Evolutionary conservation across 345 rosid genomes (phyloP), one percentile per base, ranked within the genome.

Genomic region (Garcia nutans): DNA sequence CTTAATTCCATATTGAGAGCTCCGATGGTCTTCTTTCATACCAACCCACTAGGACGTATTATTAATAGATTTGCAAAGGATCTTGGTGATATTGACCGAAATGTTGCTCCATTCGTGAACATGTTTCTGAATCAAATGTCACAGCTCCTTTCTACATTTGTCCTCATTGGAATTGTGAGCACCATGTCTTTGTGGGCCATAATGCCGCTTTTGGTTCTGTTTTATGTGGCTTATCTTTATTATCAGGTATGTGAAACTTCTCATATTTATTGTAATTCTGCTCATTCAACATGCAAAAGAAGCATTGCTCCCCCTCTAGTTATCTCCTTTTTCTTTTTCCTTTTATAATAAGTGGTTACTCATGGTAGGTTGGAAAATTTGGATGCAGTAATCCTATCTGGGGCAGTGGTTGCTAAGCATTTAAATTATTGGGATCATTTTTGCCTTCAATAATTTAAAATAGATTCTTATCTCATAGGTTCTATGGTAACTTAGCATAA

Each of bases 21-120:
- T 78, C 99, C 99, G 49, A 92, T 96, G 98, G 89, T 88, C 72
- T 96, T 96, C 85, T 96, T 96, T 84, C 98, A 93, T 72, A 96
- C 99, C 73, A 96, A 93, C 79, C 99, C 99, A 47, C 85, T 96
- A 71, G 99, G 99, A 23, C 83, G 98, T 17, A 89, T 96, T 62
- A 96, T 96, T 77, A 96, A 96, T 85, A 88, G 99, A 82, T 96
- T 96, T 80, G 93, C 99, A 8, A 96, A 93, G 91, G 99, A 96
- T 88, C 85, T 91, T 59, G 94, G 99, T 5, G 99, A 96, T 83
- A 89, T 96, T 67, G 99, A 96, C 78, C 87, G 99, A 72, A 86
- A 64, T 60, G 98, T 96, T 65, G 99, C 98, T 44, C 60, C 60
- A 74, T 84, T 92, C 45, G 85, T 84, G 64, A 89, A 96, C 78